Base-by-base conservation (phyloP, 345 rosid species). In the Orychophragmus violaceus region DNA sequence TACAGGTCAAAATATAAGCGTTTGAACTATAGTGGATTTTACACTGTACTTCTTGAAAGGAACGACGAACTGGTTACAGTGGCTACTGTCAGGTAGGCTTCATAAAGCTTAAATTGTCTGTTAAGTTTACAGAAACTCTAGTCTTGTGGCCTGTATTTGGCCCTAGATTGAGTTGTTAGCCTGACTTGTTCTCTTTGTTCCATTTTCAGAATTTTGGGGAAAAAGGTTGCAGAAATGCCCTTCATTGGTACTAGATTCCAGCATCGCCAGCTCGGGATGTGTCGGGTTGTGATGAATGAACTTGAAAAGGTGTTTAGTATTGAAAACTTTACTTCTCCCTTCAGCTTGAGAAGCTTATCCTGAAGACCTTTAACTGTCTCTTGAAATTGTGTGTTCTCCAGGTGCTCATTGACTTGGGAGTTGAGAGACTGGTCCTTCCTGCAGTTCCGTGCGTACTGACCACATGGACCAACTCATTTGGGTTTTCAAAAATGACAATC, bases 401-500 rank as follows among this genome's bases (percentile, higher is more conserved):
- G 98, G 83, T 74, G 49, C 80, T 79, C 44, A 65, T 27, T 69
- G 72, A 66, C 62, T 76, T 87, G 70, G 98, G 96, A 74, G 92
- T 87, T 12, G 72, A 89, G 73, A 84, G 81, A 59, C 75, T 91
- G 77, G 71, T 87, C 70, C 72, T 91, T 74, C 95, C 96, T 45
- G 96, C 98, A 70, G 89, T 83, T 74, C 83, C 84, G 48, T 67
- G 74, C 55, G 77, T 82, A 42, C 36, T 91, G 62, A 75, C 78
- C 62, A 78, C 90, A 13, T 91, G 96, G 95, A 89, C 82, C 11
- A 63, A 73, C 36, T 81, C 96, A 19, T 91, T 91, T 76, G 97
- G 96, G 22, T 91, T 86, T 78, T 44, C 87, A 57, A 69, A 75
- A 77, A 80, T 85, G 87, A 72, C 69, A n/a, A 53, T 69, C 3